A percentile compares a stretch with the other conserved stretches of the same genome.
phyloP scores from a whole-genome alignment of 2,329 filamentous ascomycete species.

The Paecilomyces variotii region DNA sequence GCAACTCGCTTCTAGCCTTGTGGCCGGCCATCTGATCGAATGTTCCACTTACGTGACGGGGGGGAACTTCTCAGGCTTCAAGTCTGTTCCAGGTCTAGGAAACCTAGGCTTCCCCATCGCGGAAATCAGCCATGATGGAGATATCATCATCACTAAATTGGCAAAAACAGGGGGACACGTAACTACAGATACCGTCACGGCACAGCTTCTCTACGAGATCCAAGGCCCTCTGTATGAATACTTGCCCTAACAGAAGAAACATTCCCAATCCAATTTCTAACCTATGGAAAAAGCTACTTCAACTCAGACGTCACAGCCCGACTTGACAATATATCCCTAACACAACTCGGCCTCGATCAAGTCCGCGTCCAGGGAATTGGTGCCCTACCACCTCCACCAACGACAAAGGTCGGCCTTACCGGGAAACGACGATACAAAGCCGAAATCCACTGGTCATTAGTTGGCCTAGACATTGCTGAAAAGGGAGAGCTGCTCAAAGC shows the following conservation, averaged over 20 bases:
- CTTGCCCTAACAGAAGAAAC: background rate
- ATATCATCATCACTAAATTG: background rate
- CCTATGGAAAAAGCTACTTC: background rate
- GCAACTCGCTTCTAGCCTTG: constrained; percentile 18
- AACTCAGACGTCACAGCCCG: constrained; percentile 3
- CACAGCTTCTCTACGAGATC: background rate
- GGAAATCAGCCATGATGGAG: constrained; percentile 10
- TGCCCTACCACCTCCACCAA: constrained; percentile 40
- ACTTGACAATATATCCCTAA: background rate
- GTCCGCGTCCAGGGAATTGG: constrained; percentile 28
- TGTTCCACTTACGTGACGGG: constrained; percentile 19
- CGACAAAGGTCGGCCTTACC: constrained; percentile 44
- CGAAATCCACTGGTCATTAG: constrained; percentile 38
- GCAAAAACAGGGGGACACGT: background rate
- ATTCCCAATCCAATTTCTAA: too few species aligned
- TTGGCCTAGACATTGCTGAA: constrained; percentile 37
- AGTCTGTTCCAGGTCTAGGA: constrained; percentile 6
- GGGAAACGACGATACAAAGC: constrained; percentile 41
- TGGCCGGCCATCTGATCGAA: constrained; percentile 21
- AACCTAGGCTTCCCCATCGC: constrained; percentile 21
- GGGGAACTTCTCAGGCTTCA: constrained; percentile 20
- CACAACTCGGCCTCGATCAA: background rate
- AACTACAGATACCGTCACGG: background rate
- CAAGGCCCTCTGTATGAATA: background rate
- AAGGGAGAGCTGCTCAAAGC: constrained; percentile 41